A percentile compares a stretch with the other conserved stretches of the same genome.
These are phyloP conservation scores for Apiospora malaysiana DNA, from an alignment of 2,329 filamentous ascomycete genomes.

Conservation along the genomic window DNA sequence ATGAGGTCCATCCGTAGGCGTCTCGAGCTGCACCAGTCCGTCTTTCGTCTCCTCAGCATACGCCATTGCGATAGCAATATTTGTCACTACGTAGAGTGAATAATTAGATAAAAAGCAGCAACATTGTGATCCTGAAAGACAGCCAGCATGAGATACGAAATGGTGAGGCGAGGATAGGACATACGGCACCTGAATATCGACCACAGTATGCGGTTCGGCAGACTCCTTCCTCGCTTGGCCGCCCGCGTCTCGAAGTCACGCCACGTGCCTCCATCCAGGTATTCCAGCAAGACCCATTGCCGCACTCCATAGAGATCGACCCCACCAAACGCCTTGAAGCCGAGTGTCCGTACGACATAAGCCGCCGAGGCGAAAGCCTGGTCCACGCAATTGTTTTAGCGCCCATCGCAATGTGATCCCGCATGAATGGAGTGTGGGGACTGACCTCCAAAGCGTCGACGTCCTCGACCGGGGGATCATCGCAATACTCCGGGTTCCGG, in stretches of 20 bases:
- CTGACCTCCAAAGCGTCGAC: neutral
- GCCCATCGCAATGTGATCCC: neutral
- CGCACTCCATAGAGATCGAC: neutral
- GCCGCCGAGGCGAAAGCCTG: neutral
- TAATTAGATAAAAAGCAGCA: neutral
- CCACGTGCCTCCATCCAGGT: neutral
- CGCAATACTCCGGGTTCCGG: neutral
- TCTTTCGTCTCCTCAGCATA: neutral
- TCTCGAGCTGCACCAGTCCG: neutral
- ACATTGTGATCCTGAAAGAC: too few species aligned
- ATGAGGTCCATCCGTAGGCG: neutral
- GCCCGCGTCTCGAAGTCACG: neutral
- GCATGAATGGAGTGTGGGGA: too few species aligned
- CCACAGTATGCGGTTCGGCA: conserved; percentile 5
- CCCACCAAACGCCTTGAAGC: neutral
- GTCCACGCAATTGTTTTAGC: neutral
- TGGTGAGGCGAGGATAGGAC: neutral
- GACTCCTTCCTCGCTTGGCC: neutral
- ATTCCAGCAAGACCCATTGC: neutral
- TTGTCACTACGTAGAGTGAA: neutral
- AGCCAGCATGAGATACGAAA: neutral
- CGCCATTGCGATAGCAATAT: neutral
- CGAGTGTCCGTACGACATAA: neutral
- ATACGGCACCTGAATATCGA: neutral
- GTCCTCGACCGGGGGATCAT: neutral